Evolutionary conservation across 371 early-diverging fungal genomes (phyloP), one percentile per base, ranked within the genome.

Genomic region (Rhizomucor pusillus): DNA sequence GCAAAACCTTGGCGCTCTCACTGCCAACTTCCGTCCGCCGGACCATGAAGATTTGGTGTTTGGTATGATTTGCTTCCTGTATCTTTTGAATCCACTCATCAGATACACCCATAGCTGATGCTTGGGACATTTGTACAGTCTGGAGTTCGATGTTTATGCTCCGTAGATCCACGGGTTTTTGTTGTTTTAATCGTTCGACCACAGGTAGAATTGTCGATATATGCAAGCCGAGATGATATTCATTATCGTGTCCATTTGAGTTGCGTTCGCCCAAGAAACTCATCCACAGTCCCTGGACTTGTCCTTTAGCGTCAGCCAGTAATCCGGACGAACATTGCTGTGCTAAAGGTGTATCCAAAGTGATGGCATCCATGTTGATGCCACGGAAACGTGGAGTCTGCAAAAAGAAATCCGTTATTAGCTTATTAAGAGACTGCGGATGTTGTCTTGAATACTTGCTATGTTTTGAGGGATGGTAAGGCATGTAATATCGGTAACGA

Each of bases 241-340:
- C 88, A 43, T 81, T 88, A 56, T 90, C 90, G 23, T 84, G 80
- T 1, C 88, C 89, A 37, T 71, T 69, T 50, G 65, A 62, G 44
- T 85, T 88, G 43, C 85, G 81, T 46, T 92, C 92, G 19, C 91
- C 92, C 16, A 91, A 64, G 54, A 85, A 92, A 18, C 84, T 86
- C 50, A 92, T 68, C 97, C 97, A 96, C 34, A 96, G 62, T 2
- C 88, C 94, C 52, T 86, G 86, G 0, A 93, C 91, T 22, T 70
- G 71, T 0, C 88, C 94, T 13, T 85, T 66, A 12, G 77, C 57
- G 58, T 92, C 90, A 1, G 89, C 88, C 36, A 96, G 70, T 9
- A 94, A 80, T 49, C 97, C 97, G 13, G 90, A 89, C 9, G 87
- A 86, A 54, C 91, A 94, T 54, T 89, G 87, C 59, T 88, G 80